Evolutionary conservation across 2,329 filamentous ascomycete species (phyloP).

Genomic region (Arthrobotrys sphaeroides): DNA sequence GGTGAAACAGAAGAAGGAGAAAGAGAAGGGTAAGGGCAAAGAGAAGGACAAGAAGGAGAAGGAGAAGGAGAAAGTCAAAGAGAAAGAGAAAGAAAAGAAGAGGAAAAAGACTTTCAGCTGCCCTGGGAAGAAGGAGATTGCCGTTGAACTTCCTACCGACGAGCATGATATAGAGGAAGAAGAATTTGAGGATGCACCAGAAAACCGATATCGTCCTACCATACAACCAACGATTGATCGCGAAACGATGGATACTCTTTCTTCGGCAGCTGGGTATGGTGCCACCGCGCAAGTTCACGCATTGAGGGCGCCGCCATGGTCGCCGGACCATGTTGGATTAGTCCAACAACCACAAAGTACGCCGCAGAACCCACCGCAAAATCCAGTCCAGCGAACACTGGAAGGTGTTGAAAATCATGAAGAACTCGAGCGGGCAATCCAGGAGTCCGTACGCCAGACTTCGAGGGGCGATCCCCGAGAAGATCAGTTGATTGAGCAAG

Average conservation of each 20-base stretch:
- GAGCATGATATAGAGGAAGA: constrained; percentile 32
- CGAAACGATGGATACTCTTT: constrained; percentile 30
- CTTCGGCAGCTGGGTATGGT: constrained; percentile 6
- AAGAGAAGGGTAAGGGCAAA: constrained; percentile 52
- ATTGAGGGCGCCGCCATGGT: constrained; percentile 18
- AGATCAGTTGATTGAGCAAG: constrained; percentile 75
- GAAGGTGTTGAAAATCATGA: constrained; percentile 58
- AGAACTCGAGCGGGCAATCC: constrained; percentile 77
- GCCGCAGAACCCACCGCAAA: neutral
- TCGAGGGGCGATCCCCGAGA: constrained; percentile 75
- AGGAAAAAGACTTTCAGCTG: constrained; percentile 53
- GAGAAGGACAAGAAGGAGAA: constrained; percentile 53
- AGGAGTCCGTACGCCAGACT: constrained; percentile 73
- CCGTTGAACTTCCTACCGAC: constrained; percentile 21
- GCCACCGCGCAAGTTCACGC: neutral
- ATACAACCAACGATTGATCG: constrained; percentile 25
- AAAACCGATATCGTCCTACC: constrained; percentile 32
- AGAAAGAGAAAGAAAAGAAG: constrained; percentile 40
- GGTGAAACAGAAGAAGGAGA: constrained; percentile 63
- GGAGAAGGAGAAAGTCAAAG: constrained; percentile 36
- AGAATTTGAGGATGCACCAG: constrained; percentile 45
- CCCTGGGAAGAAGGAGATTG: constrained; percentile 20
- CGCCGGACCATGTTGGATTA: neutral
- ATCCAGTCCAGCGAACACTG: constrained; percentile 6
- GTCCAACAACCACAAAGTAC: too few relatives aligned